These are phyloP conservation scores for Fraxinus excelsior DNA, from an alignment of 257 asterid species.

Conservation along the genomic window DNA sequence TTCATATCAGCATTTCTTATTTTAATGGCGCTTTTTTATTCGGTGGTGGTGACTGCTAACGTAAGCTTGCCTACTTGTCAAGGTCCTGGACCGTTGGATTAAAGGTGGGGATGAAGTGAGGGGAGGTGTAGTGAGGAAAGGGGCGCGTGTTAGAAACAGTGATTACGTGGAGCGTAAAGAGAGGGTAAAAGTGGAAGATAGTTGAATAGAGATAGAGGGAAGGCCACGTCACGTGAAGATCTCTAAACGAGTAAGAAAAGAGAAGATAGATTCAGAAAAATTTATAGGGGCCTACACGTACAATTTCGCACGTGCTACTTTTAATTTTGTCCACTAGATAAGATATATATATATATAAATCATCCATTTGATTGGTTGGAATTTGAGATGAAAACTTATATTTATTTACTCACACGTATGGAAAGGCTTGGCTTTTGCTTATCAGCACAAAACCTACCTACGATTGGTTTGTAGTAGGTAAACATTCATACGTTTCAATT, in stretches of 20 bases:
- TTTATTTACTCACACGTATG: too few species aligned
- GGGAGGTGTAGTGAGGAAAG: background rate
- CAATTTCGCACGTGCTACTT: background rate
- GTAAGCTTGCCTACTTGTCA: background rate
- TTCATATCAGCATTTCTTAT: background rate
- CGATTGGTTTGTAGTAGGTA: too few species aligned
- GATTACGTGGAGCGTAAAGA: conserved; percentile 26
- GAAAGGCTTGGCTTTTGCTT: too few species aligned
- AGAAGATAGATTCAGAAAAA: background rate
- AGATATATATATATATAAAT: background rate
- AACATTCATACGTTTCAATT: too few species aligned
- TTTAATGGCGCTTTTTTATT: background rate
- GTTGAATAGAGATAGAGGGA: background rate
- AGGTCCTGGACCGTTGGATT: background rate
- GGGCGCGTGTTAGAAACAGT: background rate
- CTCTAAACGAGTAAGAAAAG: background rate
- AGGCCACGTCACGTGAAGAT: conserved; percentile 4
- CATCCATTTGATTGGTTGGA: too few species aligned
- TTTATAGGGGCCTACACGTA: background rate
- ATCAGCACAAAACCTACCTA: too few species aligned
- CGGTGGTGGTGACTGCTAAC: background rate
- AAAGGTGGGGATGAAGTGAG: background rate
- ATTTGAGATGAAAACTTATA: too few species aligned
- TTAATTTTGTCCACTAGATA: background rate
- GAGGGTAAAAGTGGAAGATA: conserved; percentile 7